Conservation (phyloP, 495 filamentous ascomycete genomes). For the Penicillium parvum region DNA sequence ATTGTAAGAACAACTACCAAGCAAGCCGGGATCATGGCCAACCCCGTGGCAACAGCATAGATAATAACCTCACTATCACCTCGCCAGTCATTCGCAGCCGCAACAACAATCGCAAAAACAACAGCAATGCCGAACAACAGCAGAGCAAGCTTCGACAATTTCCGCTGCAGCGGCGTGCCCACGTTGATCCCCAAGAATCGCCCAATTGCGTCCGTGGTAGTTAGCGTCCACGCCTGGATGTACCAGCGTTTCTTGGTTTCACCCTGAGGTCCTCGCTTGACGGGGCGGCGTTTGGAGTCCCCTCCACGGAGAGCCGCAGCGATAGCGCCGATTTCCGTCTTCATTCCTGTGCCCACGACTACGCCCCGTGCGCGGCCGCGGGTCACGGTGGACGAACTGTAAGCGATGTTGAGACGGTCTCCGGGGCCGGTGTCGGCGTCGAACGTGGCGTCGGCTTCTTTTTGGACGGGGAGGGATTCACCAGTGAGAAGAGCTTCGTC, state of each 20-base stretch:
- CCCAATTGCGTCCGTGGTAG: constrained; percentile 60
- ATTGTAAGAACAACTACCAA: constrained; percentile 74
- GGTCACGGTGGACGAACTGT: constrained; percentile 67
- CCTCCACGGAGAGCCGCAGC: constrained; percentile 55
- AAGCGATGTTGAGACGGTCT: constrained; percentile 67
- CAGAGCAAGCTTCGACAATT: constrained; percentile 65
- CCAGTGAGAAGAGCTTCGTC: constrained; percentile 73
- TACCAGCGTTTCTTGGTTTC: constrained; percentile 62
- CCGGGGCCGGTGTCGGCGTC: constrained; percentile 55
- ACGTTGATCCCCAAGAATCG: constrained; percentile 66
- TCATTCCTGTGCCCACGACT: constrained; percentile 67
- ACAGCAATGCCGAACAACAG: constrained; percentile 65
- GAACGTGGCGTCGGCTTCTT: constrained; percentile 45
- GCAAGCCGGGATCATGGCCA: constrained; percentile 70
- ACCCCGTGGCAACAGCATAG: constrained; percentile 66
- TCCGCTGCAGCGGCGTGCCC: constrained; percentile 65
- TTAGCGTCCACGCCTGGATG: constrained; percentile 63
- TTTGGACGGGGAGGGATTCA: constrained; percentile 70
- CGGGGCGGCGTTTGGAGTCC: constrained; percentile 41
- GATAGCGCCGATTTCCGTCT: constrained; percentile 68
- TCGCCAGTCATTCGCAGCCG: constrained; percentile 56
- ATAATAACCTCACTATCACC: constrained; percentile 61
- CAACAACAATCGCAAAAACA: constrained; percentile 64
- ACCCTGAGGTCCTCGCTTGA: constrained; percentile 55
- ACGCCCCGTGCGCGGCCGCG: constrained; percentile 66